Percentiles rank a stretch among this genome's conserved stretches.
Evolutionary conservation across 2,329 filamentous ascomycete genomes (phyloP).

Genomic region (Neodidymelliopsis sp.): DNA sequence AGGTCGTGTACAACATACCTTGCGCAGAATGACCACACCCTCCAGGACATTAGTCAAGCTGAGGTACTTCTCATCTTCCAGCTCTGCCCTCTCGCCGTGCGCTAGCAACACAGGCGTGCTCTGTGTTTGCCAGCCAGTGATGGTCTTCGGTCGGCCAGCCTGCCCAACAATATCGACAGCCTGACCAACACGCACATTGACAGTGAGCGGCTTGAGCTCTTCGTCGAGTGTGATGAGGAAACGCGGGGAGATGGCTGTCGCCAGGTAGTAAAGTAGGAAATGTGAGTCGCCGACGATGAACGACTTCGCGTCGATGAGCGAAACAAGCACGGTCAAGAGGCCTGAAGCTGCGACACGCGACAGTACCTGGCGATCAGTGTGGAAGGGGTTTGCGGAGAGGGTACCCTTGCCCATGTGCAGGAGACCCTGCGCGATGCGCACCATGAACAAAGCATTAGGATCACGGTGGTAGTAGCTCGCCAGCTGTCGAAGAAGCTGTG

Average conservation of each 20-base stretch:
- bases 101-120: conserved; percentile 95
- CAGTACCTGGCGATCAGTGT: conserved; percentile 95
- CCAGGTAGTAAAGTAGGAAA: conserved; percentile 96
- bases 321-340: conserved; percentile 86
- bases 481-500: conserved; percentile 90
- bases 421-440: conserved; percentile 95
- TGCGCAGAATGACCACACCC: conserved; percentile 93
- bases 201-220: conserved; percentile 88
- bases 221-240: conserved; percentile 97
- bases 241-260: conserved; percentile 94
- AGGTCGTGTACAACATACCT: conserved; percentile 68
- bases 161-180: conserved; percentile 98
- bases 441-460: conserved; percentile 97
- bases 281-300: conserved; percentile 77
- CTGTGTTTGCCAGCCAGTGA: conserved; percentile 99
- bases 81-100: conserved; percentile 93
- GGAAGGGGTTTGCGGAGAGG: conserved; percentile 96
- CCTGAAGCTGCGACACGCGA: conserved; percentile 91
- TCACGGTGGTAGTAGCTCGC: conserved; percentile 99
- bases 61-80: conserved; percentile 98
- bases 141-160: conserved; percentile 96
- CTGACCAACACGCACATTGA: conserved; percentile 96
- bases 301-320: conserved; percentile 94
- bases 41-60: conserved; percentile 90
- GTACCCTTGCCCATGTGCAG: conserved; percentile 99